Conservation (phyloP, 208 protist genomes). For the Wallacemonas sp. region DNA sequence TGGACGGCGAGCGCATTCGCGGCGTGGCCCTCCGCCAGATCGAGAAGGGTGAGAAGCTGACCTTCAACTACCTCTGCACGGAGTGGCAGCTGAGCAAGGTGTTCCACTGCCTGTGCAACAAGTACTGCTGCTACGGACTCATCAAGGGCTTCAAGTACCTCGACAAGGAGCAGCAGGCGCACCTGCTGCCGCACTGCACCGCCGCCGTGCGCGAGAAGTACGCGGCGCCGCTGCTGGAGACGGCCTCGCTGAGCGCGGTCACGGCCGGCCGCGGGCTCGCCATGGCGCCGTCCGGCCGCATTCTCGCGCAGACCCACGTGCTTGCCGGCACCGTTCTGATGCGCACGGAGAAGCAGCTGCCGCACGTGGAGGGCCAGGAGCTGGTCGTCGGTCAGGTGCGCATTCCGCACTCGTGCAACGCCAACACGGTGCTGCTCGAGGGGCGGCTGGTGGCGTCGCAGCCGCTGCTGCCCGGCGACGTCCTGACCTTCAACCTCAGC, state of each 20-base stretch:
- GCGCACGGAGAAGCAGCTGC: conserved; percentile 23
- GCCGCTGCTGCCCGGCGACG: conserved; percentile 57
- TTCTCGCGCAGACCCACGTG: conserved; percentile 59
- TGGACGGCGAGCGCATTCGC: conserved; percentile 60
- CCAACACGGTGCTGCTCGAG: conserved; percentile 71
- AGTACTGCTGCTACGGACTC: conserved; percentile 78
- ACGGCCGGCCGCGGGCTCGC: conserved; percentile 31
- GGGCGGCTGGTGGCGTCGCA: conserved; percentile 52
- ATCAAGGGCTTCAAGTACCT: conserved; percentile 85
- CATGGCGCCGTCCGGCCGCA: conserved; percentile 35
- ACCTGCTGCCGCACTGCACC: conserved; percentile 65
- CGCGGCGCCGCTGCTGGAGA: conserved; percentile 34
- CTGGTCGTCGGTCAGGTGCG: conserved; percentile 53
- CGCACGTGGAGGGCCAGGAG: conserved; percentile 33
- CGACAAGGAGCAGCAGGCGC: conserved; percentile 66
- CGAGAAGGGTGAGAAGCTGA: conserved; percentile 68
- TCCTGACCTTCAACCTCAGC: conserved; percentile 72
- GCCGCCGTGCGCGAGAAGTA: conserved; percentile 75
- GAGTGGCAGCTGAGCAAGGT: conserved; percentile 86
- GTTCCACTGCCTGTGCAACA: conserved; percentile 81
- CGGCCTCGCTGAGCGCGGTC: conserved; percentile 36
- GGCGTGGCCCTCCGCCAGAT: conserved; percentile 78
- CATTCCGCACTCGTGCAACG: conserved; percentile 75
- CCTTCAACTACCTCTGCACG: conserved; percentile 88
- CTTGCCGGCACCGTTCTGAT: conserved; percentile 67